Evolutionary conservation across 2,329 filamentous ascomycete genomes (phyloP).

Genomic region (Neobulgaria alba): DNA sequence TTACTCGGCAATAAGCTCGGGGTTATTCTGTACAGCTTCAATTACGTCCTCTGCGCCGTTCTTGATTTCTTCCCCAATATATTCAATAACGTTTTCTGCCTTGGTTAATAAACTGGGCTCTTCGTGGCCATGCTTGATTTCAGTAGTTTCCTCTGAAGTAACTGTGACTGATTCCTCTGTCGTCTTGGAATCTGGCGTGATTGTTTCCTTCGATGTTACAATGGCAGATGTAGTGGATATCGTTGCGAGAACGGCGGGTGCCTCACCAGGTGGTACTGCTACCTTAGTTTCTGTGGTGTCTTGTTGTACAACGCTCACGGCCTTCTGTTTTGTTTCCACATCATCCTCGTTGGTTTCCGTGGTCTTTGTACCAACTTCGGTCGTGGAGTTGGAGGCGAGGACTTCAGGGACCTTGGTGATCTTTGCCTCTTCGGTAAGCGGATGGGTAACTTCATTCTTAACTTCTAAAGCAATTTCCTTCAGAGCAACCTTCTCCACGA

Average conservation of each 20-base stretch:
- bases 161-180: neutral
- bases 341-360: neutral
- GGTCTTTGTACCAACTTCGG: neutral
- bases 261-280: neutral
- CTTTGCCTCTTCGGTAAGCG: neutral
- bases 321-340: neutral
- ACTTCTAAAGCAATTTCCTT: neutral
- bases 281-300: neutral
- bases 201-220: neutral
- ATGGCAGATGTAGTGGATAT: neutral
- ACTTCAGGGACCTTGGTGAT: neutral
- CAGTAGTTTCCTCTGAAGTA: neutral
- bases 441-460: neutral
- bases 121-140: neutral
- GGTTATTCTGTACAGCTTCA: slow-evolving; percentile 17
- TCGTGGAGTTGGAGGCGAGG: neutral
- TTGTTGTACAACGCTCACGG: neutral
- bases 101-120: neutral
- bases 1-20: slow-evolving; percentile 22
- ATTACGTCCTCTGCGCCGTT: slow-evolving; percentile 17
- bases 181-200: neutral
- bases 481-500: neutral
- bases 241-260: neutral
- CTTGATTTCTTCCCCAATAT: slow-evolving; percentile 14
- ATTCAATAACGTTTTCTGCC: slow-evolving; percentile 1